Evolutionary conservation across 83 land plant genomes (phyloP), one percentile per base, ranked within the genome.

Genomic region (Diphasiastrum complanatum): DNA sequence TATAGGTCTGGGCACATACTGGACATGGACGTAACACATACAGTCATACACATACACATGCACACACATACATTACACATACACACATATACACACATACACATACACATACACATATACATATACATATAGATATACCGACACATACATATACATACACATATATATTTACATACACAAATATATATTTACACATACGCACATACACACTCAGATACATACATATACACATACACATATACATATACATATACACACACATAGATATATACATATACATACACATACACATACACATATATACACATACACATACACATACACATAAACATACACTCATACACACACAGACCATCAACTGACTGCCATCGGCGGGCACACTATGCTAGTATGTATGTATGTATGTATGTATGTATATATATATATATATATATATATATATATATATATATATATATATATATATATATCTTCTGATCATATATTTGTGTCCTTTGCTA

Each of bases 271-370:
- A n/a, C n/a, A n/a, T n/a, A n/a, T n/a, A n/a, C n/a, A n/a, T n/a
- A n/a, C n/a, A n/a, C n/a, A n/a, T 8, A 40, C 57, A 53, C 57
- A 53, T 11, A 53, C 57, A 53, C 34, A 53, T 30, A 53, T 30
- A 53, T 11, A 53, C 57, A 53, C 34, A 53, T 30, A 53, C 57
- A 53, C 34, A 53, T 30, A 53, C 3, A 50, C 52, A 50, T 50
- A 50, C 22, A 50, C 18, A 50, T 18, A 50, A 8, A 50, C 52
- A 50, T 50, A 50, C 52, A 50, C 18, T 8, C 52, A 18, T 50
- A 50, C 52, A 12, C 18, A 50, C 22, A 50, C 18, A 50, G 16
- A 50, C 6, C 12, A 50, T 20, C 22, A 5, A 50, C 52, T 6
- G 6, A 14, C 22, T 14, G 22, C 22, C 52, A n/a, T n/a, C n/a